A percentile compares a stretch with the other conserved stretches of the same genome.
Evolutionary conservation across 371 early-diverging fungal species (phyloP).

Genomic region (Polyrhizophydium stewartii): DNA sequence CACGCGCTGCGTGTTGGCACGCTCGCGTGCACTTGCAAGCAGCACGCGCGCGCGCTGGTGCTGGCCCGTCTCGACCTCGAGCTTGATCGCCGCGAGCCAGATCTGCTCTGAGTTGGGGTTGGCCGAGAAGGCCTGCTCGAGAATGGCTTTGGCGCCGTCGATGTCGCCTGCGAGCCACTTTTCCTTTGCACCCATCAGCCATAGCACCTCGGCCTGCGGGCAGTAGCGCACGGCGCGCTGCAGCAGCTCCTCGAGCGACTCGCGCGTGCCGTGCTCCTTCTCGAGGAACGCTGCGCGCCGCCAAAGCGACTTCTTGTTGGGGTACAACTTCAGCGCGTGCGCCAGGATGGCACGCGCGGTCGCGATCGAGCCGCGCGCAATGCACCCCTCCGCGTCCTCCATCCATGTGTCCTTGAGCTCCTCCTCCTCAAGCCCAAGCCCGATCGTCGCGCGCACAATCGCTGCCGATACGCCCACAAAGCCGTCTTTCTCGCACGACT

Average conservation of each 20-base stretch:
- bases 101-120: constrained; percentile 91
- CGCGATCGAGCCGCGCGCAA: constrained; percentile 59
- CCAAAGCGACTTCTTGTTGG: constrained; percentile 82
- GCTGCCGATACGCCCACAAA: constrained; percentile 75
- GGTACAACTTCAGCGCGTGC: constrained; percentile 72
- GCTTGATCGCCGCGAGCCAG: constrained; percentile 93
- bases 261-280: constrained; percentile 77
- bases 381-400: constrained; percentile 82
- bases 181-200: constrained; percentile 96
- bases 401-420: constrained; percentile 81
- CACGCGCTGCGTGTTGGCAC: constrained; percentile 55
- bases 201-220: constrained; percentile 89
- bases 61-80: constrained; percentile 86
- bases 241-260: constrained; percentile 73
- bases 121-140: constrained; percentile 83
- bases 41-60: constrained; percentile 74
- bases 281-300: constrained; percentile 83
- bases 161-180: constrained; percentile 86
- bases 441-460: constrained; percentile 76
- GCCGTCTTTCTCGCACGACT: constrained; percentile 76
- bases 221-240: constrained; percentile 82
- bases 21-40: constrained; percentile 69
- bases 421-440: constrained; percentile 71
- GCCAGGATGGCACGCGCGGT: constrained; percentile 90
- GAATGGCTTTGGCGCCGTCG: constrained; percentile 76